A percentile compares a stretch with the other conserved stretches of the same genome.
Conservation (phyloP, 768 basidiomycete genomes). For the Tulasnella sp. region DNA sequence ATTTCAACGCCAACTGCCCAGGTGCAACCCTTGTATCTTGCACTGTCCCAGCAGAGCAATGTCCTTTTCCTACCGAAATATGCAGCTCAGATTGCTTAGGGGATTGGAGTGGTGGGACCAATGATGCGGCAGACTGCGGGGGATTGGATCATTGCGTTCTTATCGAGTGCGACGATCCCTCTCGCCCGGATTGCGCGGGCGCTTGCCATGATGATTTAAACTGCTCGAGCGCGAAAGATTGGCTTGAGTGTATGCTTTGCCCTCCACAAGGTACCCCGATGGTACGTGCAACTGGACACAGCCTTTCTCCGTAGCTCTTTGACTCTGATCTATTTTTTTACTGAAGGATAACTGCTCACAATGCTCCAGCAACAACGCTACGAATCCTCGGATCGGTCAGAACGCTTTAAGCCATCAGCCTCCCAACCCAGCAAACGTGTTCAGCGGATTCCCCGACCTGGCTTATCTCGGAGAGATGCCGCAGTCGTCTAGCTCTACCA, state of each 20-base stretch:
- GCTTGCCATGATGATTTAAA: constrained; percentile 7
- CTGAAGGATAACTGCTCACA: not conserved
- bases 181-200: not conserved
- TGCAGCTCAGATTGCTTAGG: constrained; percentile 5
- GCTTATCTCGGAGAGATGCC: not conserved
- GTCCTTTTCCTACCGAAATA: constrained; percentile 3
- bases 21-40: not conserved
- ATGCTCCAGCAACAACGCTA: not conserved
- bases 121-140: not conserved
- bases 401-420: not conserved
- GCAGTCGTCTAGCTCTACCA: not conserved
- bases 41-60: not conserved
- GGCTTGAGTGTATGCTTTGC: constrained; percentile 10
- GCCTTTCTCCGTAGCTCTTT: not conserved
- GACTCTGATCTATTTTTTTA: not conserved
- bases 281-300: not conserved
- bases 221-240: not conserved
- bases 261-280: not conserved
- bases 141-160: constrained; percentile 1
- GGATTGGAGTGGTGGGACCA: not conserved
- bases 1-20: not conserved
- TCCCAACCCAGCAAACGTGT: not conserved
- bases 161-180: constrained; percentile 4
- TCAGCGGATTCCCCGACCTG: not conserved
- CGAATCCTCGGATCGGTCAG: not conserved